Evolutionary conservation across 345 rosid species (phyloP).

Genomic region (thale cress (Arabidopsis thaliana)): TAIR10.1 NC_003076.8:4144001-4144500

Average conservation of each 20-base stretch:
- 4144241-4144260: not conserved
- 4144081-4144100: constrained; percentile 9
- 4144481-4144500: constrained; percentile 76
- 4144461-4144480: constrained; percentile 81
- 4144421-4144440: constrained; percentile 10
- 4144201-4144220: constrained; percentile 78
- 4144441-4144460: constrained; percentile 43
- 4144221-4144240: constrained; percentile 60
- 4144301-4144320: constrained; percentile 72
- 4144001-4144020: constrained; percentile 69
- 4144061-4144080: not conserved
- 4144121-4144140: constrained; percentile 79
- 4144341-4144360: constrained; percentile 74
- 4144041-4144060: constrained; percentile 2
- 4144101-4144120: constrained; percentile 61
- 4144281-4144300: constrained; percentile 28
- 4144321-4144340: constrained; percentile 68
- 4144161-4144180: constrained; percentile 78
- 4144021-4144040: constrained; percentile 57
- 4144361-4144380: constrained; percentile 71
- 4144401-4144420: not conserved
- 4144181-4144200: constrained; percentile 80
- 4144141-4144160: constrained; percentile 58
- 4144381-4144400: constrained; percentile 49
- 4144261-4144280: not conserved